Percentiles rank a stretch among this genome's conserved stretches.
Conservation (phyloP, 73 alveolate genomes). For the Strombidium stylifer region DNA sequence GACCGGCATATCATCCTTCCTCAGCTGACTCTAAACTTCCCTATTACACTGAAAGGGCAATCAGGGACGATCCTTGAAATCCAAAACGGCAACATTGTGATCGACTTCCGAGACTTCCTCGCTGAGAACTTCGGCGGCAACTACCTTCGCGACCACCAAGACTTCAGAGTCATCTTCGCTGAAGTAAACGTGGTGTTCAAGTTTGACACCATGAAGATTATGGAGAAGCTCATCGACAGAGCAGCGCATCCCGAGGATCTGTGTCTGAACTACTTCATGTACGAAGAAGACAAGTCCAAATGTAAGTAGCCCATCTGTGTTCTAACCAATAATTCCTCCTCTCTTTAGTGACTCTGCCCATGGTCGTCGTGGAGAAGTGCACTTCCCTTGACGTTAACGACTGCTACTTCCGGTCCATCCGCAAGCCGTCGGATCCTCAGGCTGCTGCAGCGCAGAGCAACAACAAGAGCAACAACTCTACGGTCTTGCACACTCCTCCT, state of each 20-base stretch:
- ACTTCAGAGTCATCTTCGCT: constrained; percentile 17
- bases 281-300: neutral
- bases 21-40: constrained; percentile 36
- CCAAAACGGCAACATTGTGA: constrained; percentile 43
- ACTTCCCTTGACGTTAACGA: constrained; percentile 53
- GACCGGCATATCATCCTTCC: constrained; percentile 47
- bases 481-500: no score
- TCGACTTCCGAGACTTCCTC: constrained; percentile 42
- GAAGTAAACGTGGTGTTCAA: constrained; percentile 46
- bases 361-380: constrained; percentile 21
- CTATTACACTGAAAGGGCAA: constrained; percentile 43
- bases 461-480: no score
- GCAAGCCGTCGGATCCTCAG: neutral
- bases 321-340: no score
- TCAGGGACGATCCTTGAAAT: constrained; percentile 58
- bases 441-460: neutral
- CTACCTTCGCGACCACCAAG: neutral
- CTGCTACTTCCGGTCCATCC: constrained; percentile 51
- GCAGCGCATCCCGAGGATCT: neutral
- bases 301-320: no score
- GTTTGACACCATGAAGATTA: constrained; percentile 13
- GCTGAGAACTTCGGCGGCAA: constrained; percentile 6
- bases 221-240: constrained; percentile 10
- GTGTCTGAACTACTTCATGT: neutral
- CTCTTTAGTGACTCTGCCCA: constrained; percentile 11